A percentile compares a stretch with the other conserved stretches of the same genome.
Evolutionary conservation across 495 filamentous ascomycete species (phyloP).

Genomic region (Sphaerosporella brunnea): DNA sequence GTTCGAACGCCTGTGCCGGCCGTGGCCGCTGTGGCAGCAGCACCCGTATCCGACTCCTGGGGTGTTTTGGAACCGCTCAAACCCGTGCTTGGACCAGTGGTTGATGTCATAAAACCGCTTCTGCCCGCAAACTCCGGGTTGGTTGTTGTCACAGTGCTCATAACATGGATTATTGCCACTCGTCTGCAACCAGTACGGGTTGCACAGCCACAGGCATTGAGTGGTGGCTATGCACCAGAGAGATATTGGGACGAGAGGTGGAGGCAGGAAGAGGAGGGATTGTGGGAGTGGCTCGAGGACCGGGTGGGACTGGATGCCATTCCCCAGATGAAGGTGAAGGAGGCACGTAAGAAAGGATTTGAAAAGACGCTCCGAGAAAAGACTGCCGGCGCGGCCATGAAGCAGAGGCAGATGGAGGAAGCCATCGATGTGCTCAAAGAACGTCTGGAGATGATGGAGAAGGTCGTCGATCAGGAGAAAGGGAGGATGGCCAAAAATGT

Average conservation of each 20-base stretch:
- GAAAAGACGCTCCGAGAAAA: slow-evolving; percentile 25
- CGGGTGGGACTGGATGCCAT: slow-evolving; percentile 59
- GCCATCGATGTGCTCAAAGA: slow-evolving; percentile 76
- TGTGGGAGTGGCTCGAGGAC: slow-evolving; percentile 95
- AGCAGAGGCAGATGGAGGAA: slow-evolving; percentile 61
- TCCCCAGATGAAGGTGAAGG: slow-evolving; percentile 27
- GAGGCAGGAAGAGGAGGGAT: slow-evolving; percentile 69
- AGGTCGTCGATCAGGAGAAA: too few species aligned
- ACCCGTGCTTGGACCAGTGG: slow-evolving; percentile 48
- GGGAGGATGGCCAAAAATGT: too few species aligned
- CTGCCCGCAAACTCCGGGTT: slow-evolving; percentile 47
- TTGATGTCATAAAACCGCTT: slow-evolving; percentile 51
- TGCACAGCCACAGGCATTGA: too few species aligned
- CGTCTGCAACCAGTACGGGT: too few species aligned
- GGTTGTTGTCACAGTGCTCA: slow-evolving; percentile 41
- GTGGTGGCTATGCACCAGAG: slow-evolving; percentile 43
- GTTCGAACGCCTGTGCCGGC: slow-evolving; percentile 20
- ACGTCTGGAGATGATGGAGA: slow-evolving; percentile 55
- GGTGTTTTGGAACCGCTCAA: slow-evolving; percentile 65
- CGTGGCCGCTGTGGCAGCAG: slow-evolving; percentile 28
- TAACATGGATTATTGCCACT: slow-evolving; percentile 28
- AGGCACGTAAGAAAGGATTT: slow-evolving; percentile 27
- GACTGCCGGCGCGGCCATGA: slow-evolving; percentile 41
- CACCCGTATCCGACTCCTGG: slow-evolving; percentile 40
- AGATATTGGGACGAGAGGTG: slow-evolving; percentile 85